phyloP scores from a whole-genome alignment of 352 stramenopile genomes.

The Pythium insidiosum region DNA sequence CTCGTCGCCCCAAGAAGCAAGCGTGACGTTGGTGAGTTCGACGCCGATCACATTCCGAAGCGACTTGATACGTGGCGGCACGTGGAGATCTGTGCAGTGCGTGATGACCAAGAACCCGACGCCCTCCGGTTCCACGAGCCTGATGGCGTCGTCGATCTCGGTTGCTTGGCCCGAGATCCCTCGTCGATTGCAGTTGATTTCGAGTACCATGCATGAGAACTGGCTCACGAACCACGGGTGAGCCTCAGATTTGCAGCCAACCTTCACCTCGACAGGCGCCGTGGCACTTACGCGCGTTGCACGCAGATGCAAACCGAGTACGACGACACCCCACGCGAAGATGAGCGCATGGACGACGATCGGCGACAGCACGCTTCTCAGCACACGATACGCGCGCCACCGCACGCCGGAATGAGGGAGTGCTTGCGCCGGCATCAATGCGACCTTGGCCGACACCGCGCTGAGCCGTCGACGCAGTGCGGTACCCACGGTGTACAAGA shows the following conservation, averaged over 20 bases:
- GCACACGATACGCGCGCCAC: not conserved
- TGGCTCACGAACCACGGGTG: conserved; percentile 14
- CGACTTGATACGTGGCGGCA: conserved; percentile 4
- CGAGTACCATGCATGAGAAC: conserved; percentile 14
- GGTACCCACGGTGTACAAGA: too few relatives aligned
- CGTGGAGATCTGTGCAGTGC: conserved; percentile 9
- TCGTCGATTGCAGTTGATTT: conserved; percentile 18
- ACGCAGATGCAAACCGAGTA: conserved; percentile 6
- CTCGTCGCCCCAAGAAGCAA: conserved; percentile 1
- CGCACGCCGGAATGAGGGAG: too few relatives aligned
- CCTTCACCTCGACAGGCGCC: not conserved
- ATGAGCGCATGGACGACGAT: conserved; percentile 1
- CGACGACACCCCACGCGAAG: conserved; percentile 4
- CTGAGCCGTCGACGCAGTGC: too few relatives aligned
- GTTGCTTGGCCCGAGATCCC: not conserved
- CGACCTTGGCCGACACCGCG: too few relatives aligned
- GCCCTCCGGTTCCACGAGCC: not conserved
- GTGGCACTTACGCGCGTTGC: not conserved
- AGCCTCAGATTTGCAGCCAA: conserved; percentile 14
- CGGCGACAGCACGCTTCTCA: not conserved
- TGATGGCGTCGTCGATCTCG: conserved; percentile 6
- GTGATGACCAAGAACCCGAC: conserved; percentile 7
- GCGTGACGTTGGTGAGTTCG: conserved; percentile 12
- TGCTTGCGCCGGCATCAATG: too few relatives aligned
- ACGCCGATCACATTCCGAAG: conserved; percentile 5